Evolutionary conservation across 768 basidiomycete species (phyloP).

Genomic region (Tylopilus subfusipes): DNA sequence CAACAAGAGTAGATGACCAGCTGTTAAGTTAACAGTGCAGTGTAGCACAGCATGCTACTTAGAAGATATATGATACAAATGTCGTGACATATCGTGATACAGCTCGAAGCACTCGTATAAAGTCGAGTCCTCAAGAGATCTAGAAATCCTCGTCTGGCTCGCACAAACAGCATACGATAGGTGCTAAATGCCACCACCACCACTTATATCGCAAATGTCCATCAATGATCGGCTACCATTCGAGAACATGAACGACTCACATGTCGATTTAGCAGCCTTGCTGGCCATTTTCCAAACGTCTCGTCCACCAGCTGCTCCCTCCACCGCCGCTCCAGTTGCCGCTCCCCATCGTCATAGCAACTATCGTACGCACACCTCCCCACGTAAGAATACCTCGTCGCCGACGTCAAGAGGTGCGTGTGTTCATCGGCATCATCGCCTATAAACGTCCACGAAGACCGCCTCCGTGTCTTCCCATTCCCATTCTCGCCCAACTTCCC

Average conservation of each 20-base stretch:
- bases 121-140: neutral
- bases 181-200: slow-evolving; percentile 81
- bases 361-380: slow-evolving; percentile 20
- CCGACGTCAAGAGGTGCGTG: slow-evolving; percentile 37
- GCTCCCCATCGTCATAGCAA: slow-evolving; percentile 23
- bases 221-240: neutral
- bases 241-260: slow-evolving; percentile 39
- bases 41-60: slow-evolving; percentile 2
- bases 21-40: neutral
- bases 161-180: slow-evolving; percentile 60
- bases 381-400: slow-evolving; percentile 18
- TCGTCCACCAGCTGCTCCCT: slow-evolving; percentile 46
- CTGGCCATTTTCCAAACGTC: slow-evolving; percentile 65
- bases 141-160: slow-evolving; percentile 49
- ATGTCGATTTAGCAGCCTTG: slow-evolving; percentile 62
- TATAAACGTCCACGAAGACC: slow-evolving; percentile 6
- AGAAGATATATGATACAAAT: slow-evolving; percentile 16
- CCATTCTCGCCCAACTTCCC: neutral
- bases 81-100: neutral
- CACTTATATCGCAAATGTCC: slow-evolving; percentile 45
- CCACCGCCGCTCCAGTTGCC: slow-evolving; percentile 37
- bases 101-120: neutral
- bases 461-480: neutral
- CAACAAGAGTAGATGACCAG: neutral
- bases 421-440: slow-evolving; percentile 32